These are phyloP conservation scores for Tillandsia leiboldiana DNA, from an alignment of 176 grass and related monocot genomes.

Conservation along the genomic window DNA sequence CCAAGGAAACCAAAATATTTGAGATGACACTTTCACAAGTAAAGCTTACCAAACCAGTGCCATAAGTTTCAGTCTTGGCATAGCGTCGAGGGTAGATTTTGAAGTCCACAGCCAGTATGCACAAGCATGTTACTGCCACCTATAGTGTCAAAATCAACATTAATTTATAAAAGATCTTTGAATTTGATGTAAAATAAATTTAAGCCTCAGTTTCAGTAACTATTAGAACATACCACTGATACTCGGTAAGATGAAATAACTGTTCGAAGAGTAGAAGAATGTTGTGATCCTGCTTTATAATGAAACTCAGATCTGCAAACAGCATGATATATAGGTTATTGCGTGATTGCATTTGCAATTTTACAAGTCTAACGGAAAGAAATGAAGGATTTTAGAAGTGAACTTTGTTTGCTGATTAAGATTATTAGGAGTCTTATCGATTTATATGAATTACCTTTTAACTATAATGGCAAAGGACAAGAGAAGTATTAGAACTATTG, in stretches of 20 bases:
- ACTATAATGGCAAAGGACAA: slow-evolving; percentile 30
- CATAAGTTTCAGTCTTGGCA: slow-evolving; percentile 95
- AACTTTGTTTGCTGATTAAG: slow-evolving; percentile 1
- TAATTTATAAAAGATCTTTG: background rate
- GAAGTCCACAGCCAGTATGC: slow-evolving; percentile 92
- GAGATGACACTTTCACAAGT: slow-evolving; percentile 1
- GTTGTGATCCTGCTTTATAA: slow-evolving; percentile 25
- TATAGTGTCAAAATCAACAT: slow-evolving; percentile 28
- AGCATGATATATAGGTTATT: background rate
- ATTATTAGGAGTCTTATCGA: slow-evolving; percentile 6
- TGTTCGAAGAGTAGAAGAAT: slow-evolving; percentile 34
- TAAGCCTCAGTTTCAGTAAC: slow-evolving; percentile 8
- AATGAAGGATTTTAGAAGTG: slow-evolving; percentile 19
- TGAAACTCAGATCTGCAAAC: slow-evolving; percentile 28
- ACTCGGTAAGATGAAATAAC: slow-evolving; percentile 81
- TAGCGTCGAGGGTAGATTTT: slow-evolving; percentile 78
- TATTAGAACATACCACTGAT: slow-evolving; percentile 52
- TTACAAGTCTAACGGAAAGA: slow-evolving; percentile 4
- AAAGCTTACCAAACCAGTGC: slow-evolving; percentile 67
- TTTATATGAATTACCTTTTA: slow-evolving; percentile 47
- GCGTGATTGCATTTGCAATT: slow-evolving; percentile 8
- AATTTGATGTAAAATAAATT: background rate
- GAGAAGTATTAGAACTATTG: slow-evolving; percentile 34
- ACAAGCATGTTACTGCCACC: slow-evolving; percentile 91
- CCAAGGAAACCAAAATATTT: slow-evolving; percentile 2